phyloP scores from a whole-genome alignment of 208 protist species.

The Crithidia sp. region DNA sequence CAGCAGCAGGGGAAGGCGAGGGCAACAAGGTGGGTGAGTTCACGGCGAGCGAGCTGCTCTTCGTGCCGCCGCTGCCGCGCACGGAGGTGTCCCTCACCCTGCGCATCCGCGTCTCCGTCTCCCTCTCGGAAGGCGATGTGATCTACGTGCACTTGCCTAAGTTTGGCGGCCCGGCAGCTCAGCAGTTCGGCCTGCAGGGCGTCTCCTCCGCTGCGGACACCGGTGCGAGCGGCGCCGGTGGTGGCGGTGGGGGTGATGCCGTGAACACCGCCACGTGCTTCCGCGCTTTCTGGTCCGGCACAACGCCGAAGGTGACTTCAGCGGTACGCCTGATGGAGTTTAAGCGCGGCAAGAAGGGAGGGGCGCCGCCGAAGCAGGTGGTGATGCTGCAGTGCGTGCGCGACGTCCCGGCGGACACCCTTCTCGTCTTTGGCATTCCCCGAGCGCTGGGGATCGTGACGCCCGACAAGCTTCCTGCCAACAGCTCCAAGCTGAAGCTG shows the following conservation, averaged over 20 bases:
- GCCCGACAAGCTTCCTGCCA: constrained; percentile 74
- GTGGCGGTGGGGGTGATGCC: constrained; percentile 25
- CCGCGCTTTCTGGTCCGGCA: constrained; percentile 80
- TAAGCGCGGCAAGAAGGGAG: constrained; percentile 55
- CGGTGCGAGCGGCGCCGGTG: background rate
- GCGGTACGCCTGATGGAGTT: constrained; percentile 17
- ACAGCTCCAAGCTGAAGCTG: constrained; percentile 84
- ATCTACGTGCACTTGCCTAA: constrained; percentile 67
- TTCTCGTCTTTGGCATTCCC: constrained; percentile 63
- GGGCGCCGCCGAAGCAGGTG: constrained; percentile 67
- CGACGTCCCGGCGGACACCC: constrained; percentile 53
- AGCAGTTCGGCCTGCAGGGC: constrained; percentile 60
- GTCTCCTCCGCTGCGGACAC: background rate
- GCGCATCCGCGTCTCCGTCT: constrained; percentile 73
- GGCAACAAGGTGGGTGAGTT: constrained; percentile 50
- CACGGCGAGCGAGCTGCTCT: constrained; percentile 48
- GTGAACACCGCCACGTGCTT: constrained; percentile 56
- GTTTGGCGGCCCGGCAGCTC: constrained; percentile 56
- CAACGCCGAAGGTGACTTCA: constrained; percentile 23
- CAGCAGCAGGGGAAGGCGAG: background rate
- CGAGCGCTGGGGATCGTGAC: constrained; percentile 50
- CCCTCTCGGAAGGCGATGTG: constrained; percentile 60
- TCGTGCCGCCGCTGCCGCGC: constrained; percentile 63
- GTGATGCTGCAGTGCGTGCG: constrained; percentile 67
- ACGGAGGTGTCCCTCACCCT: constrained; percentile 61